A percentile compares a stretch with the other conserved stretches of the same genome.
Evolutionary conservation across 805 yeast species (phyloP).

Genomic region (Starmerella gropengiesseri): DNA sequence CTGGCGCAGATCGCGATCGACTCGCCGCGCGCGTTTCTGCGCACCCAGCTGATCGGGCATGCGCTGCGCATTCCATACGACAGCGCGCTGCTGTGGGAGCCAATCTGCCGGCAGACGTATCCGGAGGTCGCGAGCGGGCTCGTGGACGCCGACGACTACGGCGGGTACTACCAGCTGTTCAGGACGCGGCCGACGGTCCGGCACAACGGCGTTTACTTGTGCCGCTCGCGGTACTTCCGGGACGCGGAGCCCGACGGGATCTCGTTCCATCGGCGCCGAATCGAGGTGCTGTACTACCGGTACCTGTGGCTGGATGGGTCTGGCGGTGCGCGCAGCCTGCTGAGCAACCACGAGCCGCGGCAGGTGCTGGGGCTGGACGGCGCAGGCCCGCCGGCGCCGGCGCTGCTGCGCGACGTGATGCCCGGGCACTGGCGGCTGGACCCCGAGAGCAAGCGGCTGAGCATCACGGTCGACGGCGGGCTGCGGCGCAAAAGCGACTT

Average conservation of each 20-base stretch:
- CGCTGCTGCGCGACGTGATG: conserved; percentile 10
- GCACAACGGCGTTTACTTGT: conserved; percentile 73
- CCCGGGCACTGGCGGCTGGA: conserved; percentile 43
- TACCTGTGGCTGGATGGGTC: conserved; percentile 71
- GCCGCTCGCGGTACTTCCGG: conserved; percentile 72
- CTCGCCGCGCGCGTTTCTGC: conserved; percentile 16
- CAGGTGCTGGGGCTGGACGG: conserved; percentile 39
- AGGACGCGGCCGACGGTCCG: conserved; percentile 63
- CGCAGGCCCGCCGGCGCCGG: not conserved
- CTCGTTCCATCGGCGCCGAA: conserved; percentile 62
- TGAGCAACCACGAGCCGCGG: conserved; percentile 63
- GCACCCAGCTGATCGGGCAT: conserved; percentile 18
- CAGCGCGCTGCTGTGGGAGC: conserved; percentile 25
- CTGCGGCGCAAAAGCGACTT: conserved; percentile 53
- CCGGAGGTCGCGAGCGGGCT: conserved; percentile 14
- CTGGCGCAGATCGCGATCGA: conserved; percentile 23
- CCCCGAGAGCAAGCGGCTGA: conserved; percentile 41
- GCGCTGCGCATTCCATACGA: conserved; percentile 17
- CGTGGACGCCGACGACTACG: conserved; percentile 17
- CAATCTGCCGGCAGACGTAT: conserved; percentile 20
- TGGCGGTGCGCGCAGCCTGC: conserved; percentile 60
- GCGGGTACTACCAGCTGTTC: conserved; percentile 41
- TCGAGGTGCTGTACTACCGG: conserved; percentile 79
- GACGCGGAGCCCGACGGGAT: conserved; percentile 58
- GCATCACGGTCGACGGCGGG: conserved; percentile 33